phyloP scores from a whole-genome alignment of 176 grass and related monocot species.

The Coix lacrymajobi region DNA sequence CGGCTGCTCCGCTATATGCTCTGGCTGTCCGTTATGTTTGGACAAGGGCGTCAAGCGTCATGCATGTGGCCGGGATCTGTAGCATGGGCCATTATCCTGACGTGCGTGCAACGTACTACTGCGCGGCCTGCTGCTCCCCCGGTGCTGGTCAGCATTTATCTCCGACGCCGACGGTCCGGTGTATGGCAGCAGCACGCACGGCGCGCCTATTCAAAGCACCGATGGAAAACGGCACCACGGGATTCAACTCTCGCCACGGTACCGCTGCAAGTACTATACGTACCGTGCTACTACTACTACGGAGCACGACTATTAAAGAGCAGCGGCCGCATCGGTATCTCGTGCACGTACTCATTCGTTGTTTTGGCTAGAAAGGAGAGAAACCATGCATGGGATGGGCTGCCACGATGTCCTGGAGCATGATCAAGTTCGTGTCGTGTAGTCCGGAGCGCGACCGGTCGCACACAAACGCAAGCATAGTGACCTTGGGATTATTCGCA shows the following conservation, averaged over 20 bases:
- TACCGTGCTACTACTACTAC: neutral
- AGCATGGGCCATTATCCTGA: neutral
- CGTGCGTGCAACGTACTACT: neutral
- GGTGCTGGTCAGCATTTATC: neutral
- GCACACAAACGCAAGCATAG: no score
- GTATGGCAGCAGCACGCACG: slow-evolving; percentile 16
- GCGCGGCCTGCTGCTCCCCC: neutral
- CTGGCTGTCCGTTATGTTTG: no score
- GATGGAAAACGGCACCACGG: neutral
- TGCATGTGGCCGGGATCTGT: neutral
- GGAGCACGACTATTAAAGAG: neutral
- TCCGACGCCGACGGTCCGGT: neutral
- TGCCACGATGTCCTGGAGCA: neutral
- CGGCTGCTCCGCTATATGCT: no score
- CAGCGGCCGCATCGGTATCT: neutral
- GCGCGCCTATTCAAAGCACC: neutral
- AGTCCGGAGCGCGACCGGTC: neutral
- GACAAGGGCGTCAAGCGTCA: neutral
- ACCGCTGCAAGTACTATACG: neutral
- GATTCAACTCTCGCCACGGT: neutral
- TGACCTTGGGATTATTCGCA: neutral
- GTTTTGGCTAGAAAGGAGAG: neutral
- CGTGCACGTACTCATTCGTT: neutral
- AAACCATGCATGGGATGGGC: no score
- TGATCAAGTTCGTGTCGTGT: neutral